phyloP scores from a whole-genome alignment of 1,139 yeast genomes.

The Magnusiomyces ingens region DNA sequence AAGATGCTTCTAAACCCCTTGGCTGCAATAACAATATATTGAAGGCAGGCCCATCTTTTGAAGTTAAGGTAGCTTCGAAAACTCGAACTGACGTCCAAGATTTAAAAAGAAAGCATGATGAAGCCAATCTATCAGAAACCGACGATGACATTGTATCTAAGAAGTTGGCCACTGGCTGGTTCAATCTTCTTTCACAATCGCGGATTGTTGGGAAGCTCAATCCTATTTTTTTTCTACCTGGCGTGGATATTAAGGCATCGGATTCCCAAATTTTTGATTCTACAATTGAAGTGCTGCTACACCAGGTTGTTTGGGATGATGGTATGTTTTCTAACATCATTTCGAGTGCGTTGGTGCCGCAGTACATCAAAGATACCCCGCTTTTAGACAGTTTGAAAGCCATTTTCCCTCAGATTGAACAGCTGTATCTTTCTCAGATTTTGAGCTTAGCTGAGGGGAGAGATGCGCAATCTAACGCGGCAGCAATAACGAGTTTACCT shows the following conservation, averaged over 20 bases:
- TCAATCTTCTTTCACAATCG: constrained; percentile 2
- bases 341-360: constrained; percentile 15
- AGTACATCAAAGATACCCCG: constrained; percentile 12
- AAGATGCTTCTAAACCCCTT: constrained; percentile 4
- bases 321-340: constrained; percentile 26
- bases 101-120: constrained; percentile 1
- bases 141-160: constrained; percentile 2
- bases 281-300: constrained; percentile 32
- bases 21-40: not conserved
- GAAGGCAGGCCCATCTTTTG: not conserved
- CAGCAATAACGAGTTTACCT: too few species aligned
- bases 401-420: constrained; percentile 19
- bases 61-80: not conserved
- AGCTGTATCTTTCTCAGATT: constrained; percentile 19
- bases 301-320: constrained; percentile 43
- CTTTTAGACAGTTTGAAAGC: constrained; percentile 15
- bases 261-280: constrained; percentile 19
- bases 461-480: too few species aligned
- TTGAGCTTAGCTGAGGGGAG: constrained; percentile 15
- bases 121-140: not conserved
- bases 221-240: not conserved
- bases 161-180: not conserved
- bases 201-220: not conserved
- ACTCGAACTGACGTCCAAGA: not conserved
- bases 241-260: not conserved